Evolutionary conservation across 2,329 filamentous ascomycete species (phyloP).

Genomic region (Venturia carpophila): DNA sequence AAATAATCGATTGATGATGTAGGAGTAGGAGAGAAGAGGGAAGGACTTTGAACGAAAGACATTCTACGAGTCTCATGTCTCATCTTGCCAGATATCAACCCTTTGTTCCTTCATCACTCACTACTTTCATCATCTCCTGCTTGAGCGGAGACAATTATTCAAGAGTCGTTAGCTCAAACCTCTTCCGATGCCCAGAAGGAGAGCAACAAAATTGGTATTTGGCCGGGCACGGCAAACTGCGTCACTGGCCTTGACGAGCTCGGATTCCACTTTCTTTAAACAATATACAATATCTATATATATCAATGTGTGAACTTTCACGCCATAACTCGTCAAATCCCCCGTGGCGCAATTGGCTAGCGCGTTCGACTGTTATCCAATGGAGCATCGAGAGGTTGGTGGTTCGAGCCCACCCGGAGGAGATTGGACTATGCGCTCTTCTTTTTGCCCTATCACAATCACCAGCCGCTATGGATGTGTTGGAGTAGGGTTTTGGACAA

Average conservation of each 20-base stretch:
- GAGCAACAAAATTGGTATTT: background rate
- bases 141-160: background rate
- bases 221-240: no score
- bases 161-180: background rate
- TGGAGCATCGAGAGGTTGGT: background rate
- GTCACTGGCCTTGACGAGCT: background rate
- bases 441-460: no score
- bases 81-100: background rate
- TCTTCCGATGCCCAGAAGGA: no score
- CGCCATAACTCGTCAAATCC: no score
- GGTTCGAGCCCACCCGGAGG: background rate
- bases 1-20: no score
- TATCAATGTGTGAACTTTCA: no score
- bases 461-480: no score
- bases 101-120: background rate
- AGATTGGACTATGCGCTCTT: background rate
- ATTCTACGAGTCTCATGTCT: background rate
- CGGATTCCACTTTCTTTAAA: background rate
- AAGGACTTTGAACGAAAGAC: no score
- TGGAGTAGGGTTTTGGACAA: no score
- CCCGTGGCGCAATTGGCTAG: conserved; percentile 5
- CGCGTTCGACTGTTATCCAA: background rate
- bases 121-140: background rate
- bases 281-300: no score
- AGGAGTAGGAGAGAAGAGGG: no score